Percentiles rank a stretch among this genome's conserved stretches.
phyloP scores from a whole-genome alignment of 371 early-diverging fungal species.

The Coemansia sp. region DNA sequence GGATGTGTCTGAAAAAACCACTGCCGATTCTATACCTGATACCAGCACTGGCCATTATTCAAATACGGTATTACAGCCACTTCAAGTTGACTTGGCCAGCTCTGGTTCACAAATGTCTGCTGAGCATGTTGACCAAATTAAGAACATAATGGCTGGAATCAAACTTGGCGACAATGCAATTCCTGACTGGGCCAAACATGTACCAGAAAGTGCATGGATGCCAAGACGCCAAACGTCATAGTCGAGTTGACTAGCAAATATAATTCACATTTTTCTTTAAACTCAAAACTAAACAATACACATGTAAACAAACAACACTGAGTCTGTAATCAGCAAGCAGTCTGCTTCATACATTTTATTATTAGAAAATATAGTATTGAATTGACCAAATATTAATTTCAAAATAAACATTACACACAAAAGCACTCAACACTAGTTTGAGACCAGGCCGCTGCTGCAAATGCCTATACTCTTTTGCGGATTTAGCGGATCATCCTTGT shows the following conservation, averaged over 20 bases:
- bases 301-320: no score
- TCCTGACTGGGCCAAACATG: constrained; percentile 39
- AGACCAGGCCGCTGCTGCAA: constrained; percentile 28
- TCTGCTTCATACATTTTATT: constrained; percentile 70
- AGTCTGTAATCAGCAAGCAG: no score
- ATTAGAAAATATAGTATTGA: constrained; percentile 84
- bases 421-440: not conserved
- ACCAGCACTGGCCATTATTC: not conserved
- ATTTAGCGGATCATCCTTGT: constrained; percentile 22
- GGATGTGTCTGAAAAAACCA: not conserved
- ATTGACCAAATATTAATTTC: constrained; percentile 62
- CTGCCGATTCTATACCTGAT: not conserved
- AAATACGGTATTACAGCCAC: not conserved
- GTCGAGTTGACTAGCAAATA: not conserved
- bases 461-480: constrained; percentile 42
- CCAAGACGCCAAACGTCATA: constrained; percentile 22
- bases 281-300: no score
- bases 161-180: constrained; percentile 29
- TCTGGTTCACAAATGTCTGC: constrained; percentile 22
- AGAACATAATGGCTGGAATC: constrained; percentile 40
- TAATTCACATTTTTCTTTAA: not conserved
- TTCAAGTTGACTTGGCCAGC: constrained; percentile 10
- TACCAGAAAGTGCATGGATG: constrained; percentile 46
- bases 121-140: constrained; percentile 35
- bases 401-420: not conserved